These are phyloP conservation scores for Ophiostoma triangulosporum DNA, from an alignment of 2,329 filamentous ascomycete genomes.

Conservation along the genomic window DNA sequence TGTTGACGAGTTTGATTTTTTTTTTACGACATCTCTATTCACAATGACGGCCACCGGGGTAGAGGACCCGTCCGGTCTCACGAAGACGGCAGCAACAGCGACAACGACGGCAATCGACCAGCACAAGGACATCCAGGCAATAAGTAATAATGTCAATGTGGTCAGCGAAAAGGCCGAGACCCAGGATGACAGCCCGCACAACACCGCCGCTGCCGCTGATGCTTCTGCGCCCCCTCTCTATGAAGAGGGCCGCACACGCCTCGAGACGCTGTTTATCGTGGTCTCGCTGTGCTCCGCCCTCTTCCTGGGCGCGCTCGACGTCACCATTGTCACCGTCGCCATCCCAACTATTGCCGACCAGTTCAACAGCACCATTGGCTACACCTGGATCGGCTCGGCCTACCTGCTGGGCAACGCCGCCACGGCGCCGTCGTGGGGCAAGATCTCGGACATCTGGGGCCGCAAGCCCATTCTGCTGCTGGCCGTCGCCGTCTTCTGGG, in stretches of 20 bases:
- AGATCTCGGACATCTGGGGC: slow-evolving; percentile 44
- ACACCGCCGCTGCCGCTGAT: background rate
- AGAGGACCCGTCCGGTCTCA: background rate
- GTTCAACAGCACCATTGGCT: slow-evolving; percentile 49
- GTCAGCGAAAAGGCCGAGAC: background rate
- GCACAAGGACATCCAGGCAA: background rate
- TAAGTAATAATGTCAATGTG: background rate
- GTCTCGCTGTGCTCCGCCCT: slow-evolving; percentile 26
- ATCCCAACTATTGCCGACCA: slow-evolving; percentile 46
- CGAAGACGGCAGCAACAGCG: background rate
- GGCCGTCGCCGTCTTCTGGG: slow-evolving; percentile 36
- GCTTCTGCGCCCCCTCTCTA: background rate
- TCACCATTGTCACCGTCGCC: slow-evolving; percentile 47
- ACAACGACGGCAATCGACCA: background rate
- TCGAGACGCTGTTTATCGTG: slow-evolving; percentile 25
- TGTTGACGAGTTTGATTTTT: background rate
- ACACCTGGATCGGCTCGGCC: slow-evolving; percentile 65
- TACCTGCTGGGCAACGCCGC: slow-evolving; percentile 59
- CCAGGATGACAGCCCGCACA: background rate
- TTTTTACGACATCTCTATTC: background rate
- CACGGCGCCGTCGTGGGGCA: slow-evolving; percentile 57
- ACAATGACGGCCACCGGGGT: background rate
- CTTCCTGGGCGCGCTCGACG: slow-evolving; percentile 34
- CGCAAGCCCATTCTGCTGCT: slow-evolving; percentile 38
- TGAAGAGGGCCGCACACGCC: slow-evolving; percentile 18